A percentile compares a stretch with the other conserved stretches of the same genome.
Conservation (phyloP, 176 grass and related monocot genomes). For the Paspalum notatum region DNA sequence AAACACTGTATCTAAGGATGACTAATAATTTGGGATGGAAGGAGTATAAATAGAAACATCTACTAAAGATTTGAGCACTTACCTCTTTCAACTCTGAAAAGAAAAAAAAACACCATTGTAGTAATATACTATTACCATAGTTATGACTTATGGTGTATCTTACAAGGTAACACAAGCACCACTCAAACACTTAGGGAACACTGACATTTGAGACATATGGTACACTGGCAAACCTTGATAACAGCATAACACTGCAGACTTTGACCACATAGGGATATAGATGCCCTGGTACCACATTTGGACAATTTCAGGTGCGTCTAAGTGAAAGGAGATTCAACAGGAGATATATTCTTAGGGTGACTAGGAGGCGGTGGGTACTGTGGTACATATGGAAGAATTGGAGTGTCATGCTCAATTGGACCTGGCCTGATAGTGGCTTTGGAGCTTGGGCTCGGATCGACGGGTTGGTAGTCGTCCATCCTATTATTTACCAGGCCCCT, state of each 20-base stretch:
- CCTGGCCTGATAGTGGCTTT: conserved; percentile 55
- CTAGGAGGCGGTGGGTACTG: conserved; percentile 42
- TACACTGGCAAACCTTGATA: neutral
- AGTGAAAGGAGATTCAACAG: conserved; percentile 31
- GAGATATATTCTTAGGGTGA: conserved; percentile 6
- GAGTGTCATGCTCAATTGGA: conserved; percentile 75
- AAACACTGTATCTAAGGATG: too few relatives aligned
- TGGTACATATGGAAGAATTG: conserved; percentile 71
- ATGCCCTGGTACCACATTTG: neutral
- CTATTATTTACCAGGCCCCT: conserved; percentile 34
- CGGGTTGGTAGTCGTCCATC: conserved; percentile 55
- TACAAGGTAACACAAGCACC: too few relatives aligned
- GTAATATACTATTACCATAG: too few relatives aligned
- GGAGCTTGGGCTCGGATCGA: conserved; percentile 69
- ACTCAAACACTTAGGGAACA: neutral
- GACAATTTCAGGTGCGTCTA: conserved; percentile 12
- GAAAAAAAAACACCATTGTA: neutral
- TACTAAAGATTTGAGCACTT: neutral
- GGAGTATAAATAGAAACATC: neutral
- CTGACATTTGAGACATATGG: neutral
- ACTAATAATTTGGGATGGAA: too few relatives aligned
- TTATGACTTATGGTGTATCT: too few relatives aligned
- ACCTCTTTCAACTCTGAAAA: neutral
- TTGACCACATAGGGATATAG: neutral
- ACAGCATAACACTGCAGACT: conserved; percentile 10